These are phyloP conservation scores for Lactarius psammicola DNA, from an alignment of 768 basidiomycete genomes.

Conservation along the genomic window DNA sequence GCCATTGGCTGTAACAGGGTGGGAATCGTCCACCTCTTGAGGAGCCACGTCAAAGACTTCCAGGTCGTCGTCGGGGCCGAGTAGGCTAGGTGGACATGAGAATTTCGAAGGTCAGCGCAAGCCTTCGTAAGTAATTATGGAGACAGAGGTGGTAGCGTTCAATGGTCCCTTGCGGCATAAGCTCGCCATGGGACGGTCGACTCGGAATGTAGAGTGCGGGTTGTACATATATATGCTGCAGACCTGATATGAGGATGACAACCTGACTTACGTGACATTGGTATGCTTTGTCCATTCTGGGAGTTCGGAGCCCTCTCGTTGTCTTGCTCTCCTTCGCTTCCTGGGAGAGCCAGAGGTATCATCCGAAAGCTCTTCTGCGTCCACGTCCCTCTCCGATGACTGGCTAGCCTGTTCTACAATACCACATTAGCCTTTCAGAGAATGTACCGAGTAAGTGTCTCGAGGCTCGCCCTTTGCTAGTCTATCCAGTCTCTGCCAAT, in stretches of 20 bases:
- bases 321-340: slow-evolving; percentile 25
- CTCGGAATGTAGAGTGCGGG: neutral
- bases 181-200: neutral
- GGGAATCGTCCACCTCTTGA: slow-evolving; percentile 32
- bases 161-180: neutral
- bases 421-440: neutral
- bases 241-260: neutral
- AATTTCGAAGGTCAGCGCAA: neutral
- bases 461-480: slow-evolving; percentile 51
- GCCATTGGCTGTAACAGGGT: slow-evolving; percentile 32
- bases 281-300: slow-evolving; percentile 27
- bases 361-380: slow-evolving; percentile 25
- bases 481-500: slow-evolving; percentile 61
- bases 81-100: slow-evolving; percentile 33
- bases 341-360: slow-evolving; percentile 21
- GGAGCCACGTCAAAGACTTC: slow-evolving; percentile 40
- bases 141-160: neutral
- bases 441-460: neutral
- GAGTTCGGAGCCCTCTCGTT: slow-evolving; percentile 20
- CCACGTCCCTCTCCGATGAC: slow-evolving; percentile 28
- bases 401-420: slow-evolving; percentile 22
- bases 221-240: neutral
- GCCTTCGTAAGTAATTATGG: neutral
- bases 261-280: slow-evolving; percentile 23
- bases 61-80: slow-evolving; percentile 44